These are phyloP conservation scores for Mycotypha africana DNA, from an alignment of 371 early-diverging fungal species.

Conservation along the genomic window DNA sequence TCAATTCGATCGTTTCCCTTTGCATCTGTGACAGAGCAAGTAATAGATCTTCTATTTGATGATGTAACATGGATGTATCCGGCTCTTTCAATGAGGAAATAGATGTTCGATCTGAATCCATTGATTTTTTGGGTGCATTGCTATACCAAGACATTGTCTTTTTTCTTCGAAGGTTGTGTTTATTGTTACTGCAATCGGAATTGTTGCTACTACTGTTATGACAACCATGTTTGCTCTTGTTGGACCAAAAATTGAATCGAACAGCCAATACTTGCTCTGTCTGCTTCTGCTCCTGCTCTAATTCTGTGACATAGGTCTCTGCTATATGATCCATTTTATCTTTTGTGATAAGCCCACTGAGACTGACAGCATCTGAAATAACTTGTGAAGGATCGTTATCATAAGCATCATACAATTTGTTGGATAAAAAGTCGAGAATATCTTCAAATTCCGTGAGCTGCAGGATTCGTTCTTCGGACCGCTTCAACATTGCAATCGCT, in stretches of 20 bases:
- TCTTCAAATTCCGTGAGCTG: conserved; percentile 83
- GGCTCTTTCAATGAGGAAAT: conserved; percentile 18
- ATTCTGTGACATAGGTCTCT: conserved; percentile 54
- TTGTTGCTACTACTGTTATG: conserved; percentile 2
- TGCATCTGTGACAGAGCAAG: conserved; percentile 53
- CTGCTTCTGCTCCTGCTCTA: conserved; percentile 60
- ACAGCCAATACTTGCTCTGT: conserved; percentile 55
- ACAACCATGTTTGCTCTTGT: conserved; percentile 3
- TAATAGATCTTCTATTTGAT: conserved; percentile 58
- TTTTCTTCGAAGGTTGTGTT: conserved; percentile 22
- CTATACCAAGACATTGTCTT: conserved; percentile 31
- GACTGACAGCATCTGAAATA: conserved; percentile 73
- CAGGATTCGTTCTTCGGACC: conserved; percentile 67
- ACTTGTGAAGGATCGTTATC: conserved; percentile 63
- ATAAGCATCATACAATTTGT: conserved; percentile 73
- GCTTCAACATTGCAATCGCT: conserved; percentile 80
- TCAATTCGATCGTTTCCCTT: conserved; percentile 50
- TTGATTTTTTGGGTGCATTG: conserved; percentile 16
- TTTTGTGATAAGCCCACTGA: conserved; percentile 64
- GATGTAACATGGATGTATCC: conserved; percentile 42
- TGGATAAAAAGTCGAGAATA: conserved; percentile 69
- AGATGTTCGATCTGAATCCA: conserved; percentile 24
- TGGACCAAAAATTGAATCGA: conserved; percentile 43
- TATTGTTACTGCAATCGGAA: background rate
- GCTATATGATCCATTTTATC: conserved; percentile 72